Evolutionary conservation across 176 grass and related monocot genomes (phyloP).

Genomic region (Musa troglodytarum): DNA sequence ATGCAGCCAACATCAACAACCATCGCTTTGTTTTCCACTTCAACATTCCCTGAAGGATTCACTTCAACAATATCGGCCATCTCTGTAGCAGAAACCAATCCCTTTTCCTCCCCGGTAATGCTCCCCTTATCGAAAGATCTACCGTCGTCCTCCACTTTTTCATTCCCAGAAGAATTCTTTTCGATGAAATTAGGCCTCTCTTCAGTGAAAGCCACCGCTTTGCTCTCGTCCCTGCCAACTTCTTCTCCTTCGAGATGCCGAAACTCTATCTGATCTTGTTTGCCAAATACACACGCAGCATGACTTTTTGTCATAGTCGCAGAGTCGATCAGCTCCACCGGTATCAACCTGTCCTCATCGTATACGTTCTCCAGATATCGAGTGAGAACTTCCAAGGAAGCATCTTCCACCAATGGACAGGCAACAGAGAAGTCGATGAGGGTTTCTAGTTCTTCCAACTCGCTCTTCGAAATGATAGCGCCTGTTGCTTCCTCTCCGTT

Average conservation of each 20-base stretch:
- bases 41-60: conserved; percentile 12
- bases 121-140: background rate
- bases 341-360: conserved; percentile 22
- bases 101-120: conserved; percentile 21
- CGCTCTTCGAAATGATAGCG: background rate
- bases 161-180: no score
- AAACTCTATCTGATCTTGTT: conserved; percentile 11
- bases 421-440: conserved; percentile 48
- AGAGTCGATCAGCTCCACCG: conserved; percentile 44
- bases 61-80: conserved; percentile 14
- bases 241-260: conserved; percentile 16
- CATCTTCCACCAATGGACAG: conserved; percentile 26
- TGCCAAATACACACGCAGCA: conserved; percentile 7
- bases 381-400: conserved; percentile 25
- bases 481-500: background rate
- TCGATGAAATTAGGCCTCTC: conserved; percentile 13
- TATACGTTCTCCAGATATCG: conserved; percentile 13
- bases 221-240: conserved; percentile 21
- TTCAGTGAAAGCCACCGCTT: conserved; percentile 23
- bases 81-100: conserved; percentile 25
- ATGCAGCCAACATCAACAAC: conserved; percentile 3
- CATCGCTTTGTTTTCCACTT: background rate
- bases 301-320: background rate
- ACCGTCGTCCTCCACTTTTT: no score
- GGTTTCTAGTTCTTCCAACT: conserved; percentile 8